Base-by-base conservation (phyloP, 805 yeast species). In the Barnettozyma pratensis region DNA sequence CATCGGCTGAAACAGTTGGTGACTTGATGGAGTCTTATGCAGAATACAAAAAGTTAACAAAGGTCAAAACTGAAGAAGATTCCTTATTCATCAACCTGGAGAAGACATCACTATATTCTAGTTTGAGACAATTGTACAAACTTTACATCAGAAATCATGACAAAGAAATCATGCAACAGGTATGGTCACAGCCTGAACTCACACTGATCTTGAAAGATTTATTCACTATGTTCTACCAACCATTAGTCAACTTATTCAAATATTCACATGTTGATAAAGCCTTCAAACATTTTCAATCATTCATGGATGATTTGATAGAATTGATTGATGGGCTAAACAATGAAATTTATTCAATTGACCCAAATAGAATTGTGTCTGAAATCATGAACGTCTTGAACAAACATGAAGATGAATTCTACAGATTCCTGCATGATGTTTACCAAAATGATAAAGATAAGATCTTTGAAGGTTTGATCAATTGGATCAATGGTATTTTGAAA, bases 161-260 rank as follows among this genome's bases (percentile, higher is more conserved):
- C 61, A 90, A 88, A 62, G 79, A 81, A 48, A 68, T 85, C 39
- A 66, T 91, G 71, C 82, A 81, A 57, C 83, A 83, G 59, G 62
- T 91, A 39, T 88, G 96, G 96, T 81, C 80, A 41, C 96, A 91
- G 57, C 89, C 92, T 0, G 87, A 86, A 54, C 69, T 95, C 41
- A 82, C 90, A n/a, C 74, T 74, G 36, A 73, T 92, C 39, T 70
- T 91, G 49, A 85, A 85, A 54, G 87, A 87, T 42, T 71, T 89
- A 30, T 73, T 94, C 42, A 71, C 87, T 2, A 70, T 86, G 53
- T 81, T 87, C 53, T 87, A 85, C 61, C 84, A 83, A 53, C 94
- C 95, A 1, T 68, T 87, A 62, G 83, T 87, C 48, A 74, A 74
- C 30, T 73, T 87, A 1, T 84, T 87, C 69, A 79, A 79, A 51